Percentiles rank a stretch among this genome's conserved stretches.
Evolutionary conservation across 352 stramenopile species (phyloP).

Genomic region (Pseudoperonospora humuli): DNA sequence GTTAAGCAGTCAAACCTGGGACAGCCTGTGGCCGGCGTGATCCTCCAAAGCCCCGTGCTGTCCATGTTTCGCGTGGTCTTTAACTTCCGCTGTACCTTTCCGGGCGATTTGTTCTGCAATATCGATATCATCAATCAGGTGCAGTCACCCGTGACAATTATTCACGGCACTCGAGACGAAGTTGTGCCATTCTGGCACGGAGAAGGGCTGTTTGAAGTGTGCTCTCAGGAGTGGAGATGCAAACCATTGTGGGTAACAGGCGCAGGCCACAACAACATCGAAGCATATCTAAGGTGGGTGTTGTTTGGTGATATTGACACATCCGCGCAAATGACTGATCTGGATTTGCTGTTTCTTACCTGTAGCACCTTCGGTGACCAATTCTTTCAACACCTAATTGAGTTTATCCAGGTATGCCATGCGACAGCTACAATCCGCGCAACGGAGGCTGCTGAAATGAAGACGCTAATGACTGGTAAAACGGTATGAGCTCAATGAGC

Average conservation of each 20-base stretch:
- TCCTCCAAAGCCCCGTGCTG: constrained; percentile 94
- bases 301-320: neutral
- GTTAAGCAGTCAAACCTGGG: constrained; percentile 86
- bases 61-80: constrained; percentile 97
- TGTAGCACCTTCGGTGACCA: constrained; percentile 54
- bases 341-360: constrained; percentile 1
- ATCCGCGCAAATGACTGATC: constrained; percentile 2
- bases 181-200: constrained; percentile 98
- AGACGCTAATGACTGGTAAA: constrained; percentile 20
- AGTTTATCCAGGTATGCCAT: constrained; percentile 70
- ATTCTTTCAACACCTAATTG: constrained; percentile 75
- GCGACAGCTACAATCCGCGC: constrained; percentile 46
- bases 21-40: constrained; percentile 90
- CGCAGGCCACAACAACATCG: constrained; percentile 98
- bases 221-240: constrained; percentile 88
- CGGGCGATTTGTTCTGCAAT: constrained; percentile 97
- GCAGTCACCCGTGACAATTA: constrained; percentile 94
- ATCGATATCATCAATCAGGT: constrained; percentile 90
- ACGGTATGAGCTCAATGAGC: constrained; percentile 15
- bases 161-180: constrained; percentile 97
- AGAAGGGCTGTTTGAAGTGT: constrained; percentile 89
- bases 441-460: constrained; percentile 29
- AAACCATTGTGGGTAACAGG: constrained; percentile 97
- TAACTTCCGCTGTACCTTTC: constrained; percentile 96
- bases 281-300: constrained; percentile 87